Conservation (phyloP, 805 yeast species). For the Ogataea henricii region DNA sequence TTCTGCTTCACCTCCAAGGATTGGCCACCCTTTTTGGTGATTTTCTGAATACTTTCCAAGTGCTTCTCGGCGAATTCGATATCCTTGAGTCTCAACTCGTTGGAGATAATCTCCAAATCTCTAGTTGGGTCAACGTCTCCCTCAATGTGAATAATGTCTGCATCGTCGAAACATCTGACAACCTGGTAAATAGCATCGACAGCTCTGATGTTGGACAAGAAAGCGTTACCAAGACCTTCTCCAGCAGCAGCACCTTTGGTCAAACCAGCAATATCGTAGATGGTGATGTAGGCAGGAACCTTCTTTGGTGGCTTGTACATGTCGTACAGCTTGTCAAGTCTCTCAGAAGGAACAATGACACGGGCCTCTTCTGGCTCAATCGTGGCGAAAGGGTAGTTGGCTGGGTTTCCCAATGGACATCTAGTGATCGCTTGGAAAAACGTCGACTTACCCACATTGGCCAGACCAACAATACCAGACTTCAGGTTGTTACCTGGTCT, state of each 20-base stretch:
- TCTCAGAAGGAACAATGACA: conserved; percentile 87
- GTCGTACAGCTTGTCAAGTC: conserved; percentile 75
- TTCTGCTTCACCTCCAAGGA: conserved; percentile 64
- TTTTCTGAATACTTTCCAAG: conserved; percentile 55
- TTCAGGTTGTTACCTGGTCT: conserved; percentile 46
- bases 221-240: conserved; percentile 97
- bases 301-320: conserved; percentile 80
- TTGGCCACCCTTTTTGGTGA: conserved; percentile 65
- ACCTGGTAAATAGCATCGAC: conserved; percentile 98
- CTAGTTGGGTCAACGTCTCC: conserved; percentile 95
- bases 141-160: conserved; percentile 95
- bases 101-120: conserved; percentile 88
- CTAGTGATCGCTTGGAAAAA: conserved; percentile 96
- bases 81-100: conserved; percentile 94
- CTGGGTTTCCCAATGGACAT: conserved; percentile 93
- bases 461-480: conserved; percentile 91
- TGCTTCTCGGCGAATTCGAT: conserved; percentile 81
- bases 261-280: conserved; percentile 96
- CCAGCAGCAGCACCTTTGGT: conserved; percentile 97
- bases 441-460: too few species aligned
- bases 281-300: conserved; percentile 90
- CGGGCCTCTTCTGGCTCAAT: conserved; percentile 98
- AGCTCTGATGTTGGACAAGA: conserved; percentile 93
- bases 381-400: conserved; percentile 97
- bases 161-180: conserved; percentile 96